These are phyloP conservation scores for Thalassiosira exigua DNA, from an alignment of 352 stramenopile genomes.

Conservation along the genomic window DNA sequence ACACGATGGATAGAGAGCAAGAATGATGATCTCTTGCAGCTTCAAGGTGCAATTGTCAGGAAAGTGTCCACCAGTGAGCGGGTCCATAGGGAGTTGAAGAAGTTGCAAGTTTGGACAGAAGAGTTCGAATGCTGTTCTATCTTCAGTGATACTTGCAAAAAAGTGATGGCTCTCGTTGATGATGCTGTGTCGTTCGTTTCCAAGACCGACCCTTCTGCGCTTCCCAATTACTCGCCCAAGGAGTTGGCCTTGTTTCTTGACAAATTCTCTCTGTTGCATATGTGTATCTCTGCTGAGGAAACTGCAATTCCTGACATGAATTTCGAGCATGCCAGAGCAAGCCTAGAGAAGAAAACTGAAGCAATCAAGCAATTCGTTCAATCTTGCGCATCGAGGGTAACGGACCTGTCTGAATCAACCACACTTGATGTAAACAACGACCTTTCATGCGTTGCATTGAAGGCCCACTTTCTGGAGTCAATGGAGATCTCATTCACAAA, in stretches of 20 bases:
- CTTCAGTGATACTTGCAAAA: conserved; percentile 17
- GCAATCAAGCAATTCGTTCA: conserved; percentile 15
- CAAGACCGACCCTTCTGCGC: background rate
- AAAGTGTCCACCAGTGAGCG: background rate
- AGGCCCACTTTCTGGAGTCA: background rate
- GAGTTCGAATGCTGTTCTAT: conserved; percentile 36
- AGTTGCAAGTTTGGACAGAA: conserved; percentile 35
- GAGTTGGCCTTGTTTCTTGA: conserved; percentile 18
- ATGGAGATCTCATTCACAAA: conserved; percentile 13
- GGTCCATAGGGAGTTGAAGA: conserved; percentile 34
- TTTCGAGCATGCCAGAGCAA: background rate
- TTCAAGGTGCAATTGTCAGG: conserved; percentile 22
- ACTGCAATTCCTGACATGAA: background rate
- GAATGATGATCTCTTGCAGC: conserved; percentile 4
- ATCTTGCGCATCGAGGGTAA: conserved; percentile 13
- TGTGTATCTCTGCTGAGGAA: background rate
- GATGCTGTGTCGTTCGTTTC: conserved; percentile 15
- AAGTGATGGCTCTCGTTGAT: conserved; percentile 10
- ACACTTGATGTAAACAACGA: conserved; percentile 23
- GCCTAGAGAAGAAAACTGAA: conserved; percentile 9
- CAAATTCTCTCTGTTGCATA: conserved; percentile 5
- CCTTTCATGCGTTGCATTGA: conserved; percentile 13
- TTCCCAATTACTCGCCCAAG: background rate
- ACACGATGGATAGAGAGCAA: conserved; percentile 13
- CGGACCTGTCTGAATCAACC: conserved; percentile 14